Percentiles rank a stretch among this genome's conserved stretches.
These are phyloP conservation scores for Syzygium oleosum DNA, from an alignment of 345 rosid species.

Conservation along the genomic window DNA sequence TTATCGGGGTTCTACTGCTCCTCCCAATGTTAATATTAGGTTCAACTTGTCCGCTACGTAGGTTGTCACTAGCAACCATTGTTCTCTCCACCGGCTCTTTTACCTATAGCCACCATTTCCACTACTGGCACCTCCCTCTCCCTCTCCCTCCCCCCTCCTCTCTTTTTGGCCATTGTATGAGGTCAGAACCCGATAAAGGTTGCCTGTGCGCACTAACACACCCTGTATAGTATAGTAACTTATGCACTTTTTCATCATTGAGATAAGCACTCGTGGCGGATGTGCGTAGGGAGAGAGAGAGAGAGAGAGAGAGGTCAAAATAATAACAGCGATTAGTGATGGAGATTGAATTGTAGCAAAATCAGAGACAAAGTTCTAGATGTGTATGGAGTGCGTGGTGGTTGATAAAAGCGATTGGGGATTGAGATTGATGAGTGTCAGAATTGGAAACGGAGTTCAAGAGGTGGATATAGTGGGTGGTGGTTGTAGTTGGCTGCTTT, in stretches of 20 bases:
- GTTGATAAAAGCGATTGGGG: not conserved
- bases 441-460: not conserved
- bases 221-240: not conserved
- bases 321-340: not conserved
- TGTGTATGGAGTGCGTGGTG: not conserved
- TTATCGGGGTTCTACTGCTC: not conserved
- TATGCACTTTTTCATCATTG: not conserved
- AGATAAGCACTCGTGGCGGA: not conserved
- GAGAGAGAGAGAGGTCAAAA: no score
- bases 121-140: not conserved
- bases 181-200: not conserved
- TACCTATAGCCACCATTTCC: not conserved
- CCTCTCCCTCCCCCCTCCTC: not conserved
- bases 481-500: not conserved
- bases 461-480: not conserved
- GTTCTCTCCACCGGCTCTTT: not conserved
- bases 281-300: not conserved
- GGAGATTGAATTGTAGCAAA: not conserved
- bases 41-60: not conserved
- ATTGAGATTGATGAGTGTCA: not conserved
- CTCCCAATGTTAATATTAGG: not conserved
- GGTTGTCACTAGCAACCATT: not conserved
- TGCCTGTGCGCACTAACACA: not conserved
- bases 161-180: not conserved
- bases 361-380: not conserved